Base-by-base conservation (phyloP, 768 basidiomycete genomes). In the Paxillus rubicundulus region DNA sequence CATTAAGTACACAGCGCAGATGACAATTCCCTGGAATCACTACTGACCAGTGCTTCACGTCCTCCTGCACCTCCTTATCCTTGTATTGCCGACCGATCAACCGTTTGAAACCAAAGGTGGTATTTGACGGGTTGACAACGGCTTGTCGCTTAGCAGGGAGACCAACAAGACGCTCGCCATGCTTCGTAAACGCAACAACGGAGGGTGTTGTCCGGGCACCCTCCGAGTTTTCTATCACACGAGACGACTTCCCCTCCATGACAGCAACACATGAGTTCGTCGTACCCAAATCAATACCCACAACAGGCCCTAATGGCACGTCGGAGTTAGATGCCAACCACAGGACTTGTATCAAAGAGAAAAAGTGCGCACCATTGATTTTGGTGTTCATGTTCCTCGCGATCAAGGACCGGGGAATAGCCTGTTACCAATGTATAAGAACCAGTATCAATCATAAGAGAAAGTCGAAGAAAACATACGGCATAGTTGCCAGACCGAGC, bases 151-250 rank as follows among this genome's bases (percentile, higher is more conserved):
- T 95, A 10, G 96, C 97, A 20, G 96, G 95, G 39, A 97, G 82
- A 72, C 96, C 96, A 54, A 97, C 87, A 30, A 98, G 80, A 53
- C 96, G 92, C 70, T 99, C 97, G 51, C 92, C 93, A 63, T 98
- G 94, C 72, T 98, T 97, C 50, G 97, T 93, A 81, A 99, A 99
- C 36, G 96, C 96, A 60, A 98, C 92, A 50, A 98, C 93, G 36
- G 97, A 99, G 2, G 97, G 97, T 14, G 97, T 99, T 57, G 97
- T 98, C 61, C 97, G 86, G 52, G 89, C 90, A 77, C 97, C 96
- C 77, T 98, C 96, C 5, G 95, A 77, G 77, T 98, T 98, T 75
- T 98, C 97, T 61, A 99, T 88, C 58, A 98, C 96, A 60, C 91
- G 88, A 45, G 95, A 83, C 33, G 86, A 87, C 77, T 96, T 86